These are phyloP conservation scores for Cryptococcus amylolentus DNA, from an alignment of 1,284 basidiomycete genomes.

Conservation along the genomic window DNA sequence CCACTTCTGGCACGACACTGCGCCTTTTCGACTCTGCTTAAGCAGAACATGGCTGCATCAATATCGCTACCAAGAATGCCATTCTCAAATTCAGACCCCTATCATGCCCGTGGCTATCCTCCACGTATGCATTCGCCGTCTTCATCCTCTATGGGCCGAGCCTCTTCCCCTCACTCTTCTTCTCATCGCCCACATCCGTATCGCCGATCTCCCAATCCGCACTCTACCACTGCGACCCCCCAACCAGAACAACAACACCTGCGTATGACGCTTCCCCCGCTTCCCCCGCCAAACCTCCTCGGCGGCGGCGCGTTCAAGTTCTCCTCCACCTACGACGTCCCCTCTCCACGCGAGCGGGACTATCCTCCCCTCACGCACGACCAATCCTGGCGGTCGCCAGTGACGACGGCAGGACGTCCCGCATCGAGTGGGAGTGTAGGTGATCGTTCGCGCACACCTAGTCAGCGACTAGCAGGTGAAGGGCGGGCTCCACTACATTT, in stretches of 20 bases:
- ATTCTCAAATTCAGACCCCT: conserved; percentile 4
- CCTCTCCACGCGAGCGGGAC: background rate
- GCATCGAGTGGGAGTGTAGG: background rate
- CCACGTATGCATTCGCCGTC: background rate
- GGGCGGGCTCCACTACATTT: background rate
- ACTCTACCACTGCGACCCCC: background rate
- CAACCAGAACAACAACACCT: conserved; percentile 5
- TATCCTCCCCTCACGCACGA: background rate
- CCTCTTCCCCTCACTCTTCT: conserved; percentile 6
- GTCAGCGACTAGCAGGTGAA: background rate
- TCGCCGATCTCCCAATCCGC: background rate
- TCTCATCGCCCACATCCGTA: conserved; percentile 15
- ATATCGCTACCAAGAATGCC: conserved; percentile 17
- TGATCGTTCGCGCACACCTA: background rate
- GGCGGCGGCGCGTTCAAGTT: conserved; percentile 6
- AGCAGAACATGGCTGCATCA: conserved; percentile 15
- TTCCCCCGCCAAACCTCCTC: no score
- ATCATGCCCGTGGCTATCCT: conserved; percentile 2
- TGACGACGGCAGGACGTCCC: background rate
- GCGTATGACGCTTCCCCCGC: conserved; percentile 16
- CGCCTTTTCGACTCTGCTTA: background rate
- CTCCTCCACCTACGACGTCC: background rate
- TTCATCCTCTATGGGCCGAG: background rate
- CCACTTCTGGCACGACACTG: background rate
- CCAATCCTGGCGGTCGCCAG: background rate